phyloP scores from a whole-genome alignment of 75 land plant species.

The Sequoiadendron giganteum region DNA sequence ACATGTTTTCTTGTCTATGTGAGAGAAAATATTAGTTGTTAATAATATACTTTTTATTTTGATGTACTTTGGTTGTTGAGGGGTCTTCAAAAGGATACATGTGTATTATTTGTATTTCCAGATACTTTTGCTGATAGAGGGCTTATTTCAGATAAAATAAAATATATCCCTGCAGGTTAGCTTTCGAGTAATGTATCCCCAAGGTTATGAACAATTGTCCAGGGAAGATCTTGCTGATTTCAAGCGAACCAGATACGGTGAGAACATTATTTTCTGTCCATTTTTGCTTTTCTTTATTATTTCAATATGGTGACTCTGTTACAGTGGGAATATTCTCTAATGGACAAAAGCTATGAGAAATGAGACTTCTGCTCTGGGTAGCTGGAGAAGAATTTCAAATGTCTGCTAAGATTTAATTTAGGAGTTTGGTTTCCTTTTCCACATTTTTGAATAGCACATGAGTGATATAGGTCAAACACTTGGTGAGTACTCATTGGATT shows the following conservation, averaged over 20 bases:
- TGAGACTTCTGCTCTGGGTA: background rate
- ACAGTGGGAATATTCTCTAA: background rate
- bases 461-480: too few species aligned
- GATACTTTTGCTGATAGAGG: background rate
- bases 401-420: background rate
- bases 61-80: background rate
- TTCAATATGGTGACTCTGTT: slow-evolving; percentile 4
- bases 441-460: background rate
- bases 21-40: background rate
- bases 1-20: background rate
- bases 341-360: background rate
- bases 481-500: too few species aligned
- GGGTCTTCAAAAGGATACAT: background rate
- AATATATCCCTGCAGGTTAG: slow-evolving; percentile 58
- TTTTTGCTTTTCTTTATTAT: background rate
- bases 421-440: background rate
- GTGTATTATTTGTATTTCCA: background rate
- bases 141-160: background rate
- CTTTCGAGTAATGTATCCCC: slow-evolving; percentile 78
- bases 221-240: slow-evolving; percentile 85
- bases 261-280: background rate
- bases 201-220: slow-evolving; percentile 71
- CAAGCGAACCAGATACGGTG: slow-evolving; percentile 91
- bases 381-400: background rate
- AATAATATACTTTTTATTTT: background rate